Percentiles rank a stretch among this genome's conserved stretches.
These are phyloP conservation scores for Fusarium proliferatum DNA, from an alignment of 2,329 filamentous ascomycete genomes.

Conservation along the genomic window DNA sequence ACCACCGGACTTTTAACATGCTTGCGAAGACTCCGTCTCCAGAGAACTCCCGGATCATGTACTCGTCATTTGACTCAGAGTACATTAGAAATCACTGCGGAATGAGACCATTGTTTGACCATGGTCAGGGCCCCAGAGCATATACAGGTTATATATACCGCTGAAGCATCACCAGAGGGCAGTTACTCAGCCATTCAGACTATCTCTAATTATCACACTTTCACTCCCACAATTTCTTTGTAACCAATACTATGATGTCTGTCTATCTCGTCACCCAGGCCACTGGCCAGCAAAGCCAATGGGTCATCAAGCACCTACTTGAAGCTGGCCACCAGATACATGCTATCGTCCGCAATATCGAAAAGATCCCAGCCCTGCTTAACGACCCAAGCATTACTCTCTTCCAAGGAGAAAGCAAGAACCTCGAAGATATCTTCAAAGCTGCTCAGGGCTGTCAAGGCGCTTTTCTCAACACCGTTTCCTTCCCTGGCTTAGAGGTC, in stretches of 20 bases:
- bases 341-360: conserved; percentile 50
- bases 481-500: conserved; percentile 43
- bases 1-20: background rate
- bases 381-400: conserved; percentile 45
- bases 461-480: conserved; percentile 46
- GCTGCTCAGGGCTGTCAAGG: conserved; percentile 51
- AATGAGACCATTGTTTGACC: accelerated
- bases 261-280: conserved; percentile 52
- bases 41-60: background rate
- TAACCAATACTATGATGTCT: conserved; percentile 29
- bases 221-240: accelerated
- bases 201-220: too few relatives aligned
- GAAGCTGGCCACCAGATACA: conserved; percentile 49
- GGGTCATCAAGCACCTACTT: conserved; percentile 49
- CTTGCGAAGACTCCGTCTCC: background rate
- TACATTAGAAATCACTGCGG: background rate
- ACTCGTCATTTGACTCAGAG: background rate
- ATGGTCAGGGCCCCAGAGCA: accelerated
- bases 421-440: conserved; percentile 45
- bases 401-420: conserved; percentile 51
- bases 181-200: background rate
- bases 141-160: background rate
- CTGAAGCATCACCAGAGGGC: accelerated
- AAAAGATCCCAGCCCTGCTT: conserved; percentile 45
- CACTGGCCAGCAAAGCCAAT: conserved; percentile 49